Percentiles rank a stretch among this genome's conserved stretches.
phyloP scores from a whole-genome alignment of 805 yeast species.

The Candida awuae region DNA sequence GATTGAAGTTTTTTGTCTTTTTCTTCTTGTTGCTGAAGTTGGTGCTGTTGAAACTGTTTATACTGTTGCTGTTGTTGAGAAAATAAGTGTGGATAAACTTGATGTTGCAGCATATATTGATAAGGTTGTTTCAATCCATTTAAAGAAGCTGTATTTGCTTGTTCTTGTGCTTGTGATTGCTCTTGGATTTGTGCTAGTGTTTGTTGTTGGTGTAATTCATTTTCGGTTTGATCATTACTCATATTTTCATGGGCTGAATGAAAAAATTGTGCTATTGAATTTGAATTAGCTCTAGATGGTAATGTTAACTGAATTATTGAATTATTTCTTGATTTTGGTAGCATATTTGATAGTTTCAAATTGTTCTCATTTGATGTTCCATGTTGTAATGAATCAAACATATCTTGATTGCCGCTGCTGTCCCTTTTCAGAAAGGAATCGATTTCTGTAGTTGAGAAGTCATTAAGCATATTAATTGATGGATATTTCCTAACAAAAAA shows the following conservation, averaged over 20 bases:
- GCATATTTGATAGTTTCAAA: background rate
- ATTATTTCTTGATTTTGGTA: constrained; percentile 1
- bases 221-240: background rate
- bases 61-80: background rate
- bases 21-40: constrained; percentile 17
- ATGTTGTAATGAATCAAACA: constrained; percentile 22
- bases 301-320: constrained; percentile 16
- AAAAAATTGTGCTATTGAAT: background rate
- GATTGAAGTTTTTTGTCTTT: background rate
- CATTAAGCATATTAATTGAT: constrained; percentile 23
- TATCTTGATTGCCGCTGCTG: constrained; percentile 20
- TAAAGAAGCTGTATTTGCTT: constrained; percentile 3
- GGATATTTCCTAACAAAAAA: constrained; percentile 27
- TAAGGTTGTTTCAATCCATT: constrained; percentile 2
- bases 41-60: constrained; percentile 1
- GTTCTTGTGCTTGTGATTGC: background rate
- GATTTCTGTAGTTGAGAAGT: constrained; percentile 26
- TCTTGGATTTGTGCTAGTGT: background rate
- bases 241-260: background rate
- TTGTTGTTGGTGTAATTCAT: background rate
- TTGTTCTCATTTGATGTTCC: constrained; percentile 11
- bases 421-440: constrained; percentile 32
- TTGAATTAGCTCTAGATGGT: constrained; percentile 1
- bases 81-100: constrained; percentile 6
- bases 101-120: constrained; percentile 3